Base-by-base conservation (phyloP, 306 rosid genomes). In the Betula pendula region DNA sequence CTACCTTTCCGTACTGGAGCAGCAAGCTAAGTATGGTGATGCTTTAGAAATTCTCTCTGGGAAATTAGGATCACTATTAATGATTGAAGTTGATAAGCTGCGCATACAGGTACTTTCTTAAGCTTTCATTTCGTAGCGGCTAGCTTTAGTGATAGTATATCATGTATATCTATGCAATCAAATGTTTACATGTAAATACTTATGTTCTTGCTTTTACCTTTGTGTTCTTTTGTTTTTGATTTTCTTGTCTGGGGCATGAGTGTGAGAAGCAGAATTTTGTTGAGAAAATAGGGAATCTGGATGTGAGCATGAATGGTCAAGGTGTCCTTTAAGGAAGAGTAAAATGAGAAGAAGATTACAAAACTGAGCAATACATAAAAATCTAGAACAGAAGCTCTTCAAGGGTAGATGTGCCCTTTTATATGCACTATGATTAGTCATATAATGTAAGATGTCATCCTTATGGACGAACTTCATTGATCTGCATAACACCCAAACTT, bases 11-110 rank as follows among this genome's bases (percentile, higher is more conserved):
- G 81, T 96, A 78, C 86, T 96, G 94, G 98, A 93, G 82, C 97
- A 81, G 79, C 98, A 96, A 93, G 86, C 90, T 43, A 96, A 96
- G 85, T 91, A 89, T 80, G 96, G 92, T 68, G 98, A 91, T 85
- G 98, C 99, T 75, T 80, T 96, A 85, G 98, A 93, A 80, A 78
- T 96, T 84, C 97, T 96, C 50, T 86, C 88, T 51, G 99, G 99
- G 81, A 89, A 96, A 60, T 77, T 96, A 77, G 99, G 99, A 80
- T 89, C 97, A 4, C 80, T 96, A 25, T 81, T 91, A 84, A 81
- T 81, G 80, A 87, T 93, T 62, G 97, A 96, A 81, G 91, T 91
- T 80, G 99, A 96, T 78, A 93, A 88, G 87, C 92, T 96, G 73
- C 92, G 94, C 11, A 84, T 96, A 86, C 95, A 96, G 98, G 99